Base-by-base conservation (phyloP, 1,139 yeast genomes). In the Pichia cactophila region DNA sequence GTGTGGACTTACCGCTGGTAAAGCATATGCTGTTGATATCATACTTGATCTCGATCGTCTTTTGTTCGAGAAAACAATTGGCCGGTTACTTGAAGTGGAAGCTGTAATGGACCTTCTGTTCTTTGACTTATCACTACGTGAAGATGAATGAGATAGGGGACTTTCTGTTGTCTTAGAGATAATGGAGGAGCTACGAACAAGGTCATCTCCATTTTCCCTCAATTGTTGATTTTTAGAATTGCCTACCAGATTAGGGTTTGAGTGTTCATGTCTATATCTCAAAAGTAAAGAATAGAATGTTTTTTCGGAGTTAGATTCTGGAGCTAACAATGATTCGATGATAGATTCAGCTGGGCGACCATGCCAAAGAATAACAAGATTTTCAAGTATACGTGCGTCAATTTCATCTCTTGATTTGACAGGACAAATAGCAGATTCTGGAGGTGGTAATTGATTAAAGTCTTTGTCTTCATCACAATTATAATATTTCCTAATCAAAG, bases 291-390 rank as follows among this genome's bases (percentile, higher is more conserved):
- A 84, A 67, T 92, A 94, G 59, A 92, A 92, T 50, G 92, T 81
- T 70, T 92, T 94, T 61, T 94, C 98, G 1, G 95, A 80, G 56
- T 84, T 85, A 49, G 81, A 77, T 31, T 72, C 78, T 0, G 79
- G 72, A 2, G 82, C 72, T 45, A 84, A 59, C 42, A 92, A 71
- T 52, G 81, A 77, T 9, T 77, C 67, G 38, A 86, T 69, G 38
- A 92, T 80, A 12, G 76, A 68, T 20, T 78, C 74, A 51, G 79
- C 78, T 39, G 80, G 74, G 51, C 88, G 86, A 45, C 96, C 96
- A 64, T 90, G 97, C 82, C 96, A 92, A 51, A 92, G 70, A 33
- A 90, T 89, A 50, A 88, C 87, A 57, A 94, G 73, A 61, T 88
- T 90, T 60, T 86, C 84, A 59, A 92, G 72, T 47, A 92, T 87